Evolutionary conservation across 495 filamentous ascomycete species (phyloP).

Genomic region (Xylaria venustula): DNA sequence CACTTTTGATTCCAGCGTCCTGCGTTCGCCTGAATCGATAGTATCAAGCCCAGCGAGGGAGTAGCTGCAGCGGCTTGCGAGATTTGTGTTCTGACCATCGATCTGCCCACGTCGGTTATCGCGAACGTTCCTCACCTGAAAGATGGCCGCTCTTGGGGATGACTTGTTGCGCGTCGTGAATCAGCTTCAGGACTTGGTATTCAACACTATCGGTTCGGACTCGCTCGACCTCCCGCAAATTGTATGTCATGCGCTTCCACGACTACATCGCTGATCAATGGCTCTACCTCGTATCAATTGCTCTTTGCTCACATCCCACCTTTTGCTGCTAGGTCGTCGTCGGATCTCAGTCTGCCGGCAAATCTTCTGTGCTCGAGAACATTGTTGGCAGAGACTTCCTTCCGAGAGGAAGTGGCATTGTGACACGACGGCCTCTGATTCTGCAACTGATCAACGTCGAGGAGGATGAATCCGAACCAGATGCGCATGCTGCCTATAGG

Average conservation of each 20-base stretch:
- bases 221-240: conserved; percentile 97
- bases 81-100: not conserved
- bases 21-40: not conserved
- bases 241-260: conserved; percentile 55
- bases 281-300: not conserved
- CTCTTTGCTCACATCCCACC: conserved; percentile 17
- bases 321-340: conserved; percentile 80
- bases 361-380: conserved; percentile 99
- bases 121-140: conserved; percentile 8
- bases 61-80: conserved; percentile 2
- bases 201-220: conserved; percentile 99
- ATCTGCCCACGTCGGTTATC: conserved; percentile 7
- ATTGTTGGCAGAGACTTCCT: conserved; percentile 98
- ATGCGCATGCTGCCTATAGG: conserved; percentile 54
- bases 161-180: conserved; percentile 91
- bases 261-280: not conserved
- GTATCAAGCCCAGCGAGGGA: not conserved
- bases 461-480: conserved; percentile 70
- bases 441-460: conserved; percentile 98
- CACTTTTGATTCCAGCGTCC: not conserved
- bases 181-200: conserved; percentile 95
- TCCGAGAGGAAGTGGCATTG: conserved; percentile 93
- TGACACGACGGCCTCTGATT: conserved; percentile 90
- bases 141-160: conserved; percentile 73
- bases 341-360: conserved; percentile 96